Conservation (phyloP, 2,329 filamentous ascomycete species). For the Huntiella decipiens region DNA sequence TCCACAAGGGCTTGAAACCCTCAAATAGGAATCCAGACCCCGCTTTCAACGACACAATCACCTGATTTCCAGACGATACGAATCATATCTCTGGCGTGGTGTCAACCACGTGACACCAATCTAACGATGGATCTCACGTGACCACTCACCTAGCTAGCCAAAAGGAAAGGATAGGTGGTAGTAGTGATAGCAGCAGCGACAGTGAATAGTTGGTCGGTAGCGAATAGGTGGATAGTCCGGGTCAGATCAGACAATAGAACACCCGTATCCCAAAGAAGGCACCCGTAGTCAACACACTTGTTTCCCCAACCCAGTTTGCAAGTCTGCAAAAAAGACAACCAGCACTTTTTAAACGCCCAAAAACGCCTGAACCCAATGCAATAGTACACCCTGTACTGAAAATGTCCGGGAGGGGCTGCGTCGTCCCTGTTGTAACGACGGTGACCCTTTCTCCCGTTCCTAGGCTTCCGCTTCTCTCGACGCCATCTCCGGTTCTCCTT, state of each 20-base stretch:
- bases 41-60: no score
- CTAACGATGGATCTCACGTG: no score
- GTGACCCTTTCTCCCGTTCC: not conserved
- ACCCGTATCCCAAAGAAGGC: no score
- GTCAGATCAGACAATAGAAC: no score
- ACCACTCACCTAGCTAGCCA: no score
- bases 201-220: not conserved
- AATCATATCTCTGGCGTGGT: constrained; percentile 7
- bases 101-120: no score
- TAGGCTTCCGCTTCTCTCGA: no score
- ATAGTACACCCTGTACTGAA: constrained; percentile 14
- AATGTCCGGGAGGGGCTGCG: constrained; percentile 15
- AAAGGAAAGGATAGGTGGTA: not conserved
- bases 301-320: constrained; percentile 1
- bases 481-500: no score
- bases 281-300: no score
- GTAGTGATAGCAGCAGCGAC: not conserved
- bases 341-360: constrained; percentile 29
- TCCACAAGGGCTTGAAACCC: no score
- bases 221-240: no score
- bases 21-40: no score
- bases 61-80: constrained; percentile 1
- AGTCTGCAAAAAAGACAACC: constrained; percentile 11
- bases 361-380: constrained; percentile 28
- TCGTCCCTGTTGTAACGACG: constrained; percentile 23